Conservation (phyloP, 1,139 yeast species). For the Saccharomyces hybrid region DNA sequence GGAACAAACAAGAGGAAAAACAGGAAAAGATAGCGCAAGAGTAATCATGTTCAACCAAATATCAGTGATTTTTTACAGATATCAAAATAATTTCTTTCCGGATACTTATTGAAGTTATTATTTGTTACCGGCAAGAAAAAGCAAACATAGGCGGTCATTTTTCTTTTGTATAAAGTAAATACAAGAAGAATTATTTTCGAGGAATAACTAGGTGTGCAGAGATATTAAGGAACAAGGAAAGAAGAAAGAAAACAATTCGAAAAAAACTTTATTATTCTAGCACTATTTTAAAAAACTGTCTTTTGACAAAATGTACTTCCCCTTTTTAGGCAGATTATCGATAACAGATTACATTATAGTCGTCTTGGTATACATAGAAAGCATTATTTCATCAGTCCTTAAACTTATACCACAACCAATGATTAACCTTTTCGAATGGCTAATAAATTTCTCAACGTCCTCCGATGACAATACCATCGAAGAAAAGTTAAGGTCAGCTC, state of each 20-base stretch:
- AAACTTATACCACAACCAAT: conserved; percentile 26
- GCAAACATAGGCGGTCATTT: not conserved
- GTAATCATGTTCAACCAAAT: not conserved
- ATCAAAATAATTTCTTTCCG: not conserved
- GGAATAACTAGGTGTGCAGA: not conserved
- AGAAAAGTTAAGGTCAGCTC: conserved; percentile 34
- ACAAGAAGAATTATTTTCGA: not conserved
- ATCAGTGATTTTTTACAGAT: not conserved
- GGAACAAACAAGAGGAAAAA: not conserved
- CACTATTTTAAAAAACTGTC: not conserved
- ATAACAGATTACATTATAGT: conserved; percentile 32
- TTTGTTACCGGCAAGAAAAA: not conserved
- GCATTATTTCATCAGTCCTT: conserved; percentile 28
- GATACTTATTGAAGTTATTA: not conserved
- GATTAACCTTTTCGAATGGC: conserved; percentile 17
- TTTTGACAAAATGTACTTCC: not conserved
- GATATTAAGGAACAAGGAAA: not conserved
- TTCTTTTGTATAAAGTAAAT: not conserved
- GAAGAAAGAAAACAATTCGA: not conserved
- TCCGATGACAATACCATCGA: conserved; percentile 27
- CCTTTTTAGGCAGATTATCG: conserved; percentile 21
- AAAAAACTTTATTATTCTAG: not conserved
- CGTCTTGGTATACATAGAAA: conserved; percentile 30
- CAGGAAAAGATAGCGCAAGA: not conserved
- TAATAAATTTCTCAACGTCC: conserved; percentile 17